Percentiles rank a stretch among this genome's conserved stretches.
phyloP scores from a whole-genome alignment of 176 grass and related monocot genomes.

The Poa pratensis region DNA sequence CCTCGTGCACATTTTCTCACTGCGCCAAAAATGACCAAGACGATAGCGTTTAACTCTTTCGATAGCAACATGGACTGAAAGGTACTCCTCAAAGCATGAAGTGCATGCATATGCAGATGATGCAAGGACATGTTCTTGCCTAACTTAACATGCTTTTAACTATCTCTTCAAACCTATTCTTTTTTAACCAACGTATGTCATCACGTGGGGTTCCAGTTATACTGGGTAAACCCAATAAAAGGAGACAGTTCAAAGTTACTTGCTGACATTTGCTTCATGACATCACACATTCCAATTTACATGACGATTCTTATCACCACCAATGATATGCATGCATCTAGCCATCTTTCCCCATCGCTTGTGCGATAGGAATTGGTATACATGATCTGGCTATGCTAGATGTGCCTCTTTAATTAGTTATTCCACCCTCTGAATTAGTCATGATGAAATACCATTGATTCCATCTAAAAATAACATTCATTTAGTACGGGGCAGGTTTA shows the following conservation, averaged over 20 bases:
- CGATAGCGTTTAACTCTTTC: background rate
- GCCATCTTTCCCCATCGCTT: background rate
- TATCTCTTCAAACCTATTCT: background rate
- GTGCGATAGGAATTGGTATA: background rate
- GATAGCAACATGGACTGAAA: conserved; percentile 21
- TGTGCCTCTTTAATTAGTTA: background rate
- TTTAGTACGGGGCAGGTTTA: background rate
- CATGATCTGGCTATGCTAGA: conserved; percentile 11
- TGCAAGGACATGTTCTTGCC: background rate
- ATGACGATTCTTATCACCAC: conserved; percentile 2
- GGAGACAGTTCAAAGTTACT: conserved; percentile 20
- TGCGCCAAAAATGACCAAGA: background rate
- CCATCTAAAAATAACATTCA: background rate
- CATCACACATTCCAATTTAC: conserved; percentile 37
- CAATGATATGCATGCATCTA: conserved; percentile 41
- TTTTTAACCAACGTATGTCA: background rate
- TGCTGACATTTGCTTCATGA: conserved; percentile 21
- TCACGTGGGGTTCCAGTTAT: background rate
- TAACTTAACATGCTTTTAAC: background rate
- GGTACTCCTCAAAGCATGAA: background rate
- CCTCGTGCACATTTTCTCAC: background rate
- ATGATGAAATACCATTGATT: background rate
- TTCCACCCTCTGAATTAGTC: conserved; percentile 34
- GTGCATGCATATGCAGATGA: background rate
- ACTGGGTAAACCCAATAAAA: conserved; percentile 14